phyloP scores from a whole-genome alignment of 352 stramenopile species.

The Phytopythium litorale region DNA sequence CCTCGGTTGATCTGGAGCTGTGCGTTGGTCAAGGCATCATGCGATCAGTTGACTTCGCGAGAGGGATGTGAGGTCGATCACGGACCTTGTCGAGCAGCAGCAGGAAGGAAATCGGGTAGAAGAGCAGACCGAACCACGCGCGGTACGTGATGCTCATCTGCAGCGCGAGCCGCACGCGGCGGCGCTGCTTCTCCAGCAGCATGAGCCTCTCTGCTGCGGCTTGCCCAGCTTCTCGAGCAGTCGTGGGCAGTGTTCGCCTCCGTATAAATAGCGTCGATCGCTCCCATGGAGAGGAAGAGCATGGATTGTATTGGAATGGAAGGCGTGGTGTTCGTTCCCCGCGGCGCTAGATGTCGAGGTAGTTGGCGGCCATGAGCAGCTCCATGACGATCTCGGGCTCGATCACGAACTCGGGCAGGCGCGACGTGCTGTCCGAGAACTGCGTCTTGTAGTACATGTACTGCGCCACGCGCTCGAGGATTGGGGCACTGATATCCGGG shows the following conservation, averaged over 20 bases:
- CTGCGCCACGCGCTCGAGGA: constrained; percentile 97
- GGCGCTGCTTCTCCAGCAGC: constrained; percentile 31
- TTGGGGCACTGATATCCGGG: constrained; percentile 93
- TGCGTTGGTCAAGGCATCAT: too few species aligned
- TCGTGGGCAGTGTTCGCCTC: neutral
- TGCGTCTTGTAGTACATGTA: constrained; percentile 99
- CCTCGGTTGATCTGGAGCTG: neutral
- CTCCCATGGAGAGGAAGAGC: neutral
- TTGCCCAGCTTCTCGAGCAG: neutral
- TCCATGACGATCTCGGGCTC: constrained; percentile 97
- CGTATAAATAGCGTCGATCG: constrained; percentile 2
- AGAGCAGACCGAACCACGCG: constrained; percentile 45
- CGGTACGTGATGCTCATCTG: constrained; percentile 62
- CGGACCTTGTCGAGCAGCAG: constrained; percentile 61
- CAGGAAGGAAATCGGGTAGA: constrained; percentile 58
- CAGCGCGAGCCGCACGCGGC: constrained; percentile 37
- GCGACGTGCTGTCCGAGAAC: constrained; percentile 92
- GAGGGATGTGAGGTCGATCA: neutral
- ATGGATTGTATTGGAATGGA: constrained; percentile 5
- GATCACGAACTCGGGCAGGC: constrained; percentile 97
- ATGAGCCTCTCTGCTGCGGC: constrained; percentile 8
- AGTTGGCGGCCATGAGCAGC: constrained; percentile 97
- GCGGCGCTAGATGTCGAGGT: constrained; percentile 89
- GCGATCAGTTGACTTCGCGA: too few species aligned
- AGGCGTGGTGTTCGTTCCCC: neutral